Conservation (phyloP, 805 yeast species). For the Isabelozyma pseudorhagii region DNA sequence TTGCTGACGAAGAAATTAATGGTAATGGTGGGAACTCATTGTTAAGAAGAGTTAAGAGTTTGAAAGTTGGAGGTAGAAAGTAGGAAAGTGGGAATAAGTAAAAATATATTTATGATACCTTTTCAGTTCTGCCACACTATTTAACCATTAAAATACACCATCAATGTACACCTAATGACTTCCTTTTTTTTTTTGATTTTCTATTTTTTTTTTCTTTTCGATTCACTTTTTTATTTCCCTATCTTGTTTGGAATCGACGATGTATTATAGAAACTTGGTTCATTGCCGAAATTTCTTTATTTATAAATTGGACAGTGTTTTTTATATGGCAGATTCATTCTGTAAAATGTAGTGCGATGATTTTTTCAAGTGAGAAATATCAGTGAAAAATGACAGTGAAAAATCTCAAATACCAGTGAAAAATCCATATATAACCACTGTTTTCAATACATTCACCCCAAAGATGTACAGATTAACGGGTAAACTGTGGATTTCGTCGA, state of each 20-base stretch:
- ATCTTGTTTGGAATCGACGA: not conserved
- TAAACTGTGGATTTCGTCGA: not conserved
- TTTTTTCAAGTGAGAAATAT: not conserved
- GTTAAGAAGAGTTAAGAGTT: constrained; percentile 82
- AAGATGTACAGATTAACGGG: not conserved
- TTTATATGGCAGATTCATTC: too few relatives aligned
- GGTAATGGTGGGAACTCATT: constrained; percentile 49
- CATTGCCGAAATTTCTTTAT: not conserved
- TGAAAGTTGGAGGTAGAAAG: constrained; percentile 64
- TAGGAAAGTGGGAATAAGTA: constrained; percentile 8
- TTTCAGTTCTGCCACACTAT: not conserved
- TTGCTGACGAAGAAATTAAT: constrained; percentile 8
- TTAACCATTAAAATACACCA: not conserved
- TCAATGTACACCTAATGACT: not conserved
- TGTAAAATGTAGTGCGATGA: not conserved
- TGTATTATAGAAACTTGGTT: not conserved
- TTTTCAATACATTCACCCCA: not conserved
- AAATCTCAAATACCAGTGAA: too few relatives aligned
- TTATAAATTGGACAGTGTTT: not conserved
- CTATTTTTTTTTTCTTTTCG: not conserved
- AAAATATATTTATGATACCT: not conserved
- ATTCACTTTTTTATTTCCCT: too few relatives aligned
- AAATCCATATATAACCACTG: too few relatives aligned
- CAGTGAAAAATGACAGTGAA: not conserved
- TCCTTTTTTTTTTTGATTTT: too few relatives aligned